Base-by-base conservation (phyloP, 768 basidiomycete genomes). In the Leccinum rimulosum region DNA sequence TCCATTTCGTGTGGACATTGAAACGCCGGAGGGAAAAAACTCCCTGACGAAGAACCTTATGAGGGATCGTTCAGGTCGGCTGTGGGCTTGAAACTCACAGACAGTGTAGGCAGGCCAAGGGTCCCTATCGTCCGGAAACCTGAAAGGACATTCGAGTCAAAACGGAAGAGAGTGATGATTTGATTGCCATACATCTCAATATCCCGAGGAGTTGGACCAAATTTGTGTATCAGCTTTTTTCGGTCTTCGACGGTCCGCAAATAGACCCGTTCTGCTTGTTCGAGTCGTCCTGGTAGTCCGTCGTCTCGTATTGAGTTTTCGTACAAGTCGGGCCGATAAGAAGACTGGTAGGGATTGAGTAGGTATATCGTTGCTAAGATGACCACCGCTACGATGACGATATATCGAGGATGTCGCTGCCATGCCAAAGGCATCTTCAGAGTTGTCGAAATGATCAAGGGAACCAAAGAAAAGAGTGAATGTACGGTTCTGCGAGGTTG, bases 81-180 rank as follows among this genome's bases (percentile, higher is more conserved):
- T 17, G 38, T 25, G 36, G 15, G 6, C 22, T 31, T 9, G 36
- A 22, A 76, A 76, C 83, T 66, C 64, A 85, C 84, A 84, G 52
- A 80, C 78, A 17, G 83, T 84, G 64, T 84, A 84, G 4, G 82
- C 73, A 19, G 82, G 82, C 82, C 81, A 84, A 4, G 83, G 84
- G 4, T 75, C 64, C 51, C 75, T 76, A 61, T 80, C 75, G 35
- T 80, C 75, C 27, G 83, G 83, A 66, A 84, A 84, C 64, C 83
- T 84, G 58, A 58, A 60, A 61, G 49, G 56, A 45, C 9, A 22
- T 33, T 52, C 45, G 51, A 17, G 11, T 40, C 57, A 51, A 36
- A 59, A 58, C 43, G 61, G 35, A n/a, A 54, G 49, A 19, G 36
- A 58, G 38, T 30, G 28, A 38, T 19, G 31, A 47, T 45, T 17